Evolutionary conservation across 2,329 filamentous ascomycete species (phyloP).

Genomic region (Graphiopsis chlorocephala): DNA sequence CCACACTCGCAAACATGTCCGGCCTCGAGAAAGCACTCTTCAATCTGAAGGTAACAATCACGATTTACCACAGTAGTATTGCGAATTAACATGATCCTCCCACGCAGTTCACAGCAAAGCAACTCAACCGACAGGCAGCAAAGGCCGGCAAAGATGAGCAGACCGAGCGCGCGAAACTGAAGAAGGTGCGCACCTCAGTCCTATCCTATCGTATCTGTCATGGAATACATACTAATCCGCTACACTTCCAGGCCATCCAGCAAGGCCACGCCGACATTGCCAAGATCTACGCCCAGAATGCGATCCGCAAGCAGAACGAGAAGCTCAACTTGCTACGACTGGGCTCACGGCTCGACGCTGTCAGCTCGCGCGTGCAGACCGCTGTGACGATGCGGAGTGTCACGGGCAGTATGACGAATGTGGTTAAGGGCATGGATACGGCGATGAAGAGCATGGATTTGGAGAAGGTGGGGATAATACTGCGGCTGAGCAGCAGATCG

Average conservation of each 20-base stretch:
- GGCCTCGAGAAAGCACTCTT: conserved; percentile 61
- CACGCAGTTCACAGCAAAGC: conserved; percentile 59
- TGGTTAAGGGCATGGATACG: conserved; percentile 60
- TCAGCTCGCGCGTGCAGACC: conserved; percentile 59
- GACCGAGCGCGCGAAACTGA: conserved; percentile 59
- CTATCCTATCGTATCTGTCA: not conserved
- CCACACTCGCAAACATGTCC: conserved; percentile 46
- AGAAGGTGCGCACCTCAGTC: conserved; percentile 55
- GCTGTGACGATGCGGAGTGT: conserved; percentile 63
- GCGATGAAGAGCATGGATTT: conserved; percentile 64
- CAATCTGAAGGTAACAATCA: conserved; percentile 54
- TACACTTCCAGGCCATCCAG: conserved; percentile 53
- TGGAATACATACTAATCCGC: not conserved
- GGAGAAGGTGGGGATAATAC: conserved; percentile 49
- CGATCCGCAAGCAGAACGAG: conserved; percentile 63
- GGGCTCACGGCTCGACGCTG: conserved; percentile 58
- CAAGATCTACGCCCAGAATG: conserved; percentile 62
- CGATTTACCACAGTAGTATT: not conserved
- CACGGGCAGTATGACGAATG: conserved; percentile 60
- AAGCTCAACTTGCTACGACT: conserved; percentile 58
- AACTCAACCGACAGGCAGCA: conserved; percentile 60
- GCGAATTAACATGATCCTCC: not conserved
- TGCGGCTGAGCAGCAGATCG: not conserved
- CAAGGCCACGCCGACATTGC: conserved; percentile 58
- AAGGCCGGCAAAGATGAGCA: conserved; percentile 62